Evolutionary conservation across 2,329 filamentous ascomycete species (phyloP), one percentile per base, ranked within the genome.

Genomic region (Myriangium duriaei): DNA sequence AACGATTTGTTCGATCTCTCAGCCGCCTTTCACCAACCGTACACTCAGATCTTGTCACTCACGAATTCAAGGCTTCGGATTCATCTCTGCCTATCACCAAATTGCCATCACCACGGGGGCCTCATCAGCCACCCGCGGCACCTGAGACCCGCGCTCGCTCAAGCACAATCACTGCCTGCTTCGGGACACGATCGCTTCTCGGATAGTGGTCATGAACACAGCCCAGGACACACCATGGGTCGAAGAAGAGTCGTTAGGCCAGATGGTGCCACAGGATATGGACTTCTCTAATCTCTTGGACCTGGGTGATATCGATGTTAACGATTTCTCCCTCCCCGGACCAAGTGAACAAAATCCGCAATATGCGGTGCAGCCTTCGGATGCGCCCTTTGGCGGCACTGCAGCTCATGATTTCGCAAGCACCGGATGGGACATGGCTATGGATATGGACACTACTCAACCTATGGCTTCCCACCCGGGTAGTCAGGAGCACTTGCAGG

Each of bases 301-400:
- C 26, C 50, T 58, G 42, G 41, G 39, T 24, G 53, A 59, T 18
- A 55, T 65, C 26, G 60, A 65, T 43, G 59, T 66, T 38, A 55
- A 52, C 41, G 60, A 57, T 42, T 53, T 55, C 19, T 33, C 47
- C 16, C 18, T 39, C 1, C n/a, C 31, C 42, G 14, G 40, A 39
- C 33, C 38, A 21, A 30, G n/a, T 18, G 5, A 17, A 37, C 12
- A 34, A 47, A 21, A 44, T 46, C 29, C 40, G 12, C 42, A 47
- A 18, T 53, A 48, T 39, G 47, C 41, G 19, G 46, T 50, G 13
- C 48, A 49, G 16, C 53, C 53, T 31, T 49, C 51, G 2, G 47
- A 31, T 37, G 52, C 52, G 6, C 51, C 52, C 4, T 57, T 51
- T 39, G 42, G 40, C 3, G 42, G 46, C 2, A 50, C 49, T 2